These are phyloP conservation scores for Aurantiochytrium sp. DNA, from an alignment of 108 stramenopile genomes.

Conservation along the genomic window DNA sequence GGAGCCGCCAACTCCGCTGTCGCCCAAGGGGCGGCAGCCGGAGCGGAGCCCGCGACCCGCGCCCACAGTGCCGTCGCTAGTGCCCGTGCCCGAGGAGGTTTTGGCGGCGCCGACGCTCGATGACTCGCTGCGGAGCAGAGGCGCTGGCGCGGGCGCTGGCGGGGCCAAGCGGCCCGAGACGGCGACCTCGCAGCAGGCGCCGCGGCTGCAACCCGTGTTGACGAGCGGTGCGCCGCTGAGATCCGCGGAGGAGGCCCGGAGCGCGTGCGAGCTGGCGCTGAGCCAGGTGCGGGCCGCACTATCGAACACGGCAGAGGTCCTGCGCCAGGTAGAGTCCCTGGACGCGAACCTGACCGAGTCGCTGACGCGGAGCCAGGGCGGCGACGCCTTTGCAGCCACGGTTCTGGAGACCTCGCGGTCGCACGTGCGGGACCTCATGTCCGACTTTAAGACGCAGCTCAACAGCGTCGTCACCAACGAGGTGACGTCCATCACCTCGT, in stretches of 20 bases:
- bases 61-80: neutral
- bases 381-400: neutral
- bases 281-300: neutral
- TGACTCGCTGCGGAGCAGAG: no score
- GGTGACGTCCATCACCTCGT: neutral
- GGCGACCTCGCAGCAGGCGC: no score
- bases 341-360: neutral
- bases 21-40: neutral
- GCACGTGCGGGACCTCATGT: neutral
- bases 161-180: no score
- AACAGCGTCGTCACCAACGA: neutral
- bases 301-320: neutral
- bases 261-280: neutral
- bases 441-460: neutral
- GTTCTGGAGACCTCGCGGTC: slow-evolving; percentile 4
- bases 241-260: neutral
- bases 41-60: neutral
- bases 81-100: neutral
- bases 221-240: neutral
- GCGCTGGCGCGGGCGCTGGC: no score
- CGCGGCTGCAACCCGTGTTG: neutral
- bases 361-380: neutral
- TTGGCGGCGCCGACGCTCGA: neutral
- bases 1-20: neutral
- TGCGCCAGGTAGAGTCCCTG: slow-evolving; percentile 22